Percentiles rank a stretch among this genome's conserved stretches.
Evolutionary conservation across 106 monocot species (phyloP).

Genomic region (Alisma plantagoaquatica): DNA sequence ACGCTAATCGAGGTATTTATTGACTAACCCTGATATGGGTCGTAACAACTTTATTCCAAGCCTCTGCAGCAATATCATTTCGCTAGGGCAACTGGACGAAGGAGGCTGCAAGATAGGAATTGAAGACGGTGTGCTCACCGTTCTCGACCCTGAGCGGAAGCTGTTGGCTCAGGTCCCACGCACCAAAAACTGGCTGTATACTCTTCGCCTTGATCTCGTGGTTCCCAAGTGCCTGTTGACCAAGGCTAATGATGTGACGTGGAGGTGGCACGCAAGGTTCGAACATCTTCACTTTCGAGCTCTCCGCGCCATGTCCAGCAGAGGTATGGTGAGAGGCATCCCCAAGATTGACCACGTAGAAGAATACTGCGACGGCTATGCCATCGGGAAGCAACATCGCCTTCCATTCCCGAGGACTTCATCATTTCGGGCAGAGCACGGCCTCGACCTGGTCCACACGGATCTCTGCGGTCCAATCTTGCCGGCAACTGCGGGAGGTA

Average conservation of each 20-base stretch:
- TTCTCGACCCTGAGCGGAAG: neutral
- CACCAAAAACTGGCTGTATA: neutral
- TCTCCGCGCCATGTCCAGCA: neutral
- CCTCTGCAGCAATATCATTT: neutral
- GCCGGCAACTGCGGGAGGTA: neutral
- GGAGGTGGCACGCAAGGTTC: neutral
- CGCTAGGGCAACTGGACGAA: neutral
- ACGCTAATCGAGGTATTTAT: no score
- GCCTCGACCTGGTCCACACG: conserved; percentile 9
- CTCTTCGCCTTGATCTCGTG: neutral
- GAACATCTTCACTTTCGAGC: neutral
- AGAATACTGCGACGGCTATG: no score
- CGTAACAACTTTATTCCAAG: neutral
- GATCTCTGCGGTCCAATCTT: conserved; percentile 23
- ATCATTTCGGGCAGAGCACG: neutral
- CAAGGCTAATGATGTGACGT: neutral
- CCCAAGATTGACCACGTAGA: neutral
- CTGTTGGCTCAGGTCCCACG: neutral
- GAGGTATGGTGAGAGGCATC: neutral
- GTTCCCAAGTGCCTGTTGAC: no score
- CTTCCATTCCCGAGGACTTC: no score
- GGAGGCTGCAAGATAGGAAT: neutral
- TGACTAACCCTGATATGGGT: no score
- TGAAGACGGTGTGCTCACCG: neutral
- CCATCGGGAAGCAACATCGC: no score